Evolutionary conservation across 1,284 basidiomycete genomes (phyloP).

Genomic region (Rhodotorula sp.): DNA sequence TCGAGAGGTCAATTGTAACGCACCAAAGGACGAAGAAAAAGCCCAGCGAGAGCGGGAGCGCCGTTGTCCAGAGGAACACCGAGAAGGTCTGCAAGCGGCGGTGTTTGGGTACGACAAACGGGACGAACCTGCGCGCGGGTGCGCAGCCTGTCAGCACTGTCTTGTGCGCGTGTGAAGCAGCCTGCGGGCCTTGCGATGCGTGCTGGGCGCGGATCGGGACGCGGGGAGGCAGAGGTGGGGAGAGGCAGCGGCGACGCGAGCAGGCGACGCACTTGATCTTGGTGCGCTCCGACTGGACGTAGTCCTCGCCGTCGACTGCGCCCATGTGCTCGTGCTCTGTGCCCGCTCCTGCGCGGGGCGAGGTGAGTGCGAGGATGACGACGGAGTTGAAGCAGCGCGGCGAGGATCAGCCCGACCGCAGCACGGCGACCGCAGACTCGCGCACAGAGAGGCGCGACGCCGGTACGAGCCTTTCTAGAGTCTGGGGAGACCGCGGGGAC

Average conservation of each 20-base stretch:
- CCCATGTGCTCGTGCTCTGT: neutral
- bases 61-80: conserved; percentile 82
- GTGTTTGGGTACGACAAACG: conserved; percentile 62
- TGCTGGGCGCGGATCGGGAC: neutral
- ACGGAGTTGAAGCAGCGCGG: neutral
- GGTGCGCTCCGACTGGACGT: conserved; percentile 3
- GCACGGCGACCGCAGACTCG: neutral
- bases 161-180: neutral
- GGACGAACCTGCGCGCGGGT: conserved; percentile 40
- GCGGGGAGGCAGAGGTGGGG: neutral
- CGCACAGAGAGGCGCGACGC: neutral
- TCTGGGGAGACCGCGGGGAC: no score
- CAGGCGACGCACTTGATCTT: conserved; percentile 31
- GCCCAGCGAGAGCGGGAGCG: conserved; percentile 69
- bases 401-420: neutral
- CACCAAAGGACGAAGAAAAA: conserved; percentile 79
- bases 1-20: conserved; percentile 1
- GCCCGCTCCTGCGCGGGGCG: neutral
- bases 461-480: no score
- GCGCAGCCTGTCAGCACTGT: neutral
- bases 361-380: neutral
- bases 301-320: neutral
- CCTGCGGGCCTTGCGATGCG: neutral
- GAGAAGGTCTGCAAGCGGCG: conserved; percentile 61
- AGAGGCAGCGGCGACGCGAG: neutral